phyloP scores from a whole-genome alignment of 1,139 yeast species.

The Scheffersomyces lignicola region DNA sequence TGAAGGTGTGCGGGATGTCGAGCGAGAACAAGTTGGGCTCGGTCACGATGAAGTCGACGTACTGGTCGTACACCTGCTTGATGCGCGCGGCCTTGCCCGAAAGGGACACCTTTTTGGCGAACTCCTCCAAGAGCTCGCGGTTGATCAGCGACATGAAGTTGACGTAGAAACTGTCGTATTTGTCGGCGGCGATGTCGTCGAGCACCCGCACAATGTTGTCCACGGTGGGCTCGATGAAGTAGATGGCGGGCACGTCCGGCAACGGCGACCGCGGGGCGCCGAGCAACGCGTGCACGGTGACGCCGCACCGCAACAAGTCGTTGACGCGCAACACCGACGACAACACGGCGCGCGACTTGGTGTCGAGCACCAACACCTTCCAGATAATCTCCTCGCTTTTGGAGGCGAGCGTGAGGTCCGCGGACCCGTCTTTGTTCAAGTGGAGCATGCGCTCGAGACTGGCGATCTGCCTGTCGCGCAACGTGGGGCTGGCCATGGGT shows the following conservation, averaged over 20 bases:
- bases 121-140: slow-evolving; percentile 79
- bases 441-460: slow-evolving; percentile 82
- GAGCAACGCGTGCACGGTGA: slow-evolving; percentile 82
- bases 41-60: slow-evolving; percentile 85
- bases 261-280: slow-evolving; percentile 70
- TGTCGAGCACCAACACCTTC: slow-evolving; percentile 90
- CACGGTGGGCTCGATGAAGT: slow-evolving; percentile 84
- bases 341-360: slow-evolving; percentile 76
- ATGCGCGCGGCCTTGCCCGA: slow-evolving; percentile 70
- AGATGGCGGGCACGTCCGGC: slow-evolving; percentile 92
- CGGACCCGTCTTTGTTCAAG: slow-evolving; percentile 60
- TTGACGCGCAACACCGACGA: slow-evolving; percentile 90
- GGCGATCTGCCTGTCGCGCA: slow-evolving; percentile 37
- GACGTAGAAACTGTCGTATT: slow-evolving; percentile 76
- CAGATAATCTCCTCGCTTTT: slow-evolving; percentile 69
- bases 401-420: slow-evolving; percentile 55
- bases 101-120: slow-evolving; percentile 79
- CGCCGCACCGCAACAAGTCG: slow-evolving; percentile 83
- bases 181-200: slow-evolving; percentile 69
- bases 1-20: slow-evolving; percentile 66
- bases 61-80: slow-evolving; percentile 90
- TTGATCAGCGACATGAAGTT: slow-evolving; percentile 82
- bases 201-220: slow-evolving; percentile 71
- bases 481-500: slow-evolving; percentile 7
- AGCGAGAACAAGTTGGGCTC: slow-evolving; percentile 89